Base-by-base conservation (phyloP, 176 grass and related monocot genomes). In the Paspalum vaginatum region DNA sequence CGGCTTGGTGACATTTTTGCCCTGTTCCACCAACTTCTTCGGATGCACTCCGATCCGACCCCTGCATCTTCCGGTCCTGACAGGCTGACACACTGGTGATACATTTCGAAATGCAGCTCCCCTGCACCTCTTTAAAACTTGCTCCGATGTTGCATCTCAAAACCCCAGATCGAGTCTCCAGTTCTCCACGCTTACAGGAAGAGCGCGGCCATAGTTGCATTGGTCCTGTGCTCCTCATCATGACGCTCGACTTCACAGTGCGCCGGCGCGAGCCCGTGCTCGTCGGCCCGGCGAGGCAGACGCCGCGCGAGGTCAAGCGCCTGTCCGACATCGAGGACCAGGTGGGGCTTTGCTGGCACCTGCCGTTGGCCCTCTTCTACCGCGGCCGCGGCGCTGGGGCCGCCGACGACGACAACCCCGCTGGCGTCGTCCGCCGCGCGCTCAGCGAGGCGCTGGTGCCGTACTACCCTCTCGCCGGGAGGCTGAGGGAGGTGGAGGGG, bases 321-420 rank as follows among this genome's bases (percentile, higher is more conserved):
- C 74, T 94, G 8, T 91, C 88, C 26, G 88, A 94, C 74, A 85
- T 91, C 58, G 91, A 94, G 22, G 91, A 91, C 85, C 82, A 94
- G 60, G 79, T 68, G 8, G 27, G 57, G 9, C 78, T 94, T 15
- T 78, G 85, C 1, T 1, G 44, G 8, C 65, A 77, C 0, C 65
- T 84, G 8, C 20, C 61, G 4, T 53, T 79, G 43, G 22, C 72
- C 51, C 16, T 82, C 45, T 47, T 90, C n/a, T 93, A 85, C 85
- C 81, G 66, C 0, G 76, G 54, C 24, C n/a, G 40, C 13, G 24
- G 18, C 7, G 7, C 1, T 18, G 76, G 26, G 25, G 21, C 16
- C 18, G 21, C 2, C 6, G 40, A 0, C 8, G 1, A 44, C 17
- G 17, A 6, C 22, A 65, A 86, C 51, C 81, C 91, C 6, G 87